These are phyloP conservation scores for Plasmodium vivax DNA, from an alignment of 169 alveolate species.

Conservation along the genomic window DNA sequence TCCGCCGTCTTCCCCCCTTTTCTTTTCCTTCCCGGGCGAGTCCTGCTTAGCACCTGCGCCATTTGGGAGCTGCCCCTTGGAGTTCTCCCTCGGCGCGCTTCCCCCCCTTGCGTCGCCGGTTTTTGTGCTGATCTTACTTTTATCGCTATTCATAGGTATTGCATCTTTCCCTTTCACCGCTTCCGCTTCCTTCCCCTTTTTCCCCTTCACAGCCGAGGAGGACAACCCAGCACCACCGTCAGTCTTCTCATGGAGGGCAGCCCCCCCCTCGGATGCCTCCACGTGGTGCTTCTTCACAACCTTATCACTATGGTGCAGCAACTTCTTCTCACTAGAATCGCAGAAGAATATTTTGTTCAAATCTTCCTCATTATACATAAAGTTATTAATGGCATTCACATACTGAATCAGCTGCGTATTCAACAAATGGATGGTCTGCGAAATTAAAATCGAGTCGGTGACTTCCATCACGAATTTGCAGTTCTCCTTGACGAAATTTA, in stretches of 20 bases:
- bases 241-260: neutral
- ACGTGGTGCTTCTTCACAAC: neutral
- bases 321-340: conserved; percentile 36
- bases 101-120: conserved; percentile 4
- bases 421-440: conserved; percentile 87
- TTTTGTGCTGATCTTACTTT: neutral
- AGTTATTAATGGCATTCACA: conserved; percentile 84
- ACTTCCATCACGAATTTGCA: conserved; percentile 90
- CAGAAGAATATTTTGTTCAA: conserved; percentile 49
- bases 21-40: neutral
- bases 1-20: conserved; percentile 10
- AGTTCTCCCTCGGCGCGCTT: neutral
- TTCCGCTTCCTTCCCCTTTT: conserved; percentile 21
- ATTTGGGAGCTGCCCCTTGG: conserved; percentile 7
- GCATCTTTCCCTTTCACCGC: conserved; percentile 5
- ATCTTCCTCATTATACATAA: conserved; percentile 73
- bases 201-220: neutral
- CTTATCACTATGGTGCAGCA: conserved; percentile 7
- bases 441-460: conserved; percentile 88
- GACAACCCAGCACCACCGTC: neutral
- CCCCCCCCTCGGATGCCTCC: neutral
- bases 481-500: conserved; percentile 77
- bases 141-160: neutral
- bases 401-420: conserved; percentile 86
- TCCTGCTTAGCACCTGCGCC: conserved; percentile 15